These are phyloP conservation scores for Trypanosoma avium DNA, from an alignment of 208 protist species.

Conservation along the genomic window DNA sequence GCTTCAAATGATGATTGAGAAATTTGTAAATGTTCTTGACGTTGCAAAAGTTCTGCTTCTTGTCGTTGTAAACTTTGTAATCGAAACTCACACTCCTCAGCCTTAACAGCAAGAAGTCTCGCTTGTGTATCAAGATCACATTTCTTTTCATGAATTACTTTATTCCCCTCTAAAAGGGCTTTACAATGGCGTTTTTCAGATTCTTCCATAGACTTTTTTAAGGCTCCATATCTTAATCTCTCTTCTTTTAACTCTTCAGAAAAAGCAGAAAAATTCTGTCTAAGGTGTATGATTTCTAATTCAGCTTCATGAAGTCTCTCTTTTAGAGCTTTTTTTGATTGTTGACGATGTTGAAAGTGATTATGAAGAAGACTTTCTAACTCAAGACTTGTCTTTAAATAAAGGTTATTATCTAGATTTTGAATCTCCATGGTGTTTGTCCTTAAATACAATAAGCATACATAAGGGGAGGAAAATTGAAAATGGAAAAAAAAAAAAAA, in stretches of 20 bases:
- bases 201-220: constrained; percentile 12
- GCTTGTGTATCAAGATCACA: constrained; percentile 10
- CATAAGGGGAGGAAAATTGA: constrained; percentile 6
- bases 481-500: constrained; percentile 6
- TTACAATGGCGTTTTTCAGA: constrained; percentile 12
- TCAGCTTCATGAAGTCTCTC: constrained; percentile 13
- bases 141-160: constrained; percentile 10
- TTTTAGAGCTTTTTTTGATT: constrained; percentile 27
- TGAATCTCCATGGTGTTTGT: neutral
- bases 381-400: constrained; percentile 31
- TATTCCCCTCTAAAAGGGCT: constrained; percentile 12
- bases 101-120: constrained; percentile 6
- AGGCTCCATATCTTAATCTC: constrained; percentile 13
- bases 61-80: constrained; percentile 11
- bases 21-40: constrained; percentile 8
- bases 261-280: constrained; percentile 15
- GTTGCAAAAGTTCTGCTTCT: constrained; percentile 20
- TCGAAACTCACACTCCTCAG: constrained; percentile 25
- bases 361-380: constrained; percentile 34
- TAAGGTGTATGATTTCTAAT: constrained; percentile 11
- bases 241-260: constrained; percentile 15
- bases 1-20: constrained; percentile 25
- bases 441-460: no score
- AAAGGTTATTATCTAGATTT: constrained; percentile 19
- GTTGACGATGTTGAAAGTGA: constrained; percentile 31